Evolutionary conservation across 108 stramenopile genomes (phyloP), one percentile per base, ranked within the genome.

Genomic region (Poteriospumella lacustris): DNA sequence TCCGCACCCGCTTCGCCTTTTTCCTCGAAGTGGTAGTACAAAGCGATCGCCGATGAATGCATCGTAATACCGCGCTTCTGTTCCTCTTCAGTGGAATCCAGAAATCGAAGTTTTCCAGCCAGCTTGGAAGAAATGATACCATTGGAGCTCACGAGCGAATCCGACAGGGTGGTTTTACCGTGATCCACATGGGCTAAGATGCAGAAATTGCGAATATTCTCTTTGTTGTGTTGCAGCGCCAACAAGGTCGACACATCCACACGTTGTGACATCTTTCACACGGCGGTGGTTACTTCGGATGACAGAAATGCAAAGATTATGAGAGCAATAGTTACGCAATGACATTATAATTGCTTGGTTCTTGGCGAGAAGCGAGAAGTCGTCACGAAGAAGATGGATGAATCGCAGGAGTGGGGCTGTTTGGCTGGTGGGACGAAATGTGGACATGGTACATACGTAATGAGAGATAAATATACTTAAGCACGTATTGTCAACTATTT

Each of bases 1-100:
- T n/a, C n/a, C n/a, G n/a, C n/a, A n/a, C n/a, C n/a, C 31, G 70
- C 36, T 38, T 73, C 70, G 26, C 41, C 29, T 5, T 19, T 31
- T 64, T 19, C 15, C 36, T 58, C 73, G 67, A 89, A 87, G 1
- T 40, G 2, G 78, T 94, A 91, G n/a, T 84, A 77, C 56, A 96
- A 78, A 33, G 91, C 90, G 82, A 96, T 95, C 56, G 94, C 93
- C 19, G 89, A 90, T 24, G 90, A 82, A 68, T 94, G 87, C 95
- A 99, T 97, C 38, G 98, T 99, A 67, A 99, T 99, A 9, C 98
- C 98, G 36, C 98, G 87, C n/a, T 92, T 89, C 76, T 89, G 88
- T 79, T 88, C 88, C 82, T 95, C 95, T 82, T 95, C 96, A 79
- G 84, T 86, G 78, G 82, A 83, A 82, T 86, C 85, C n/a, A 86